Evolutionary conservation across 78 protist species (phyloP).

Genomic region (Chrysochromulina tobinii): DNA sequence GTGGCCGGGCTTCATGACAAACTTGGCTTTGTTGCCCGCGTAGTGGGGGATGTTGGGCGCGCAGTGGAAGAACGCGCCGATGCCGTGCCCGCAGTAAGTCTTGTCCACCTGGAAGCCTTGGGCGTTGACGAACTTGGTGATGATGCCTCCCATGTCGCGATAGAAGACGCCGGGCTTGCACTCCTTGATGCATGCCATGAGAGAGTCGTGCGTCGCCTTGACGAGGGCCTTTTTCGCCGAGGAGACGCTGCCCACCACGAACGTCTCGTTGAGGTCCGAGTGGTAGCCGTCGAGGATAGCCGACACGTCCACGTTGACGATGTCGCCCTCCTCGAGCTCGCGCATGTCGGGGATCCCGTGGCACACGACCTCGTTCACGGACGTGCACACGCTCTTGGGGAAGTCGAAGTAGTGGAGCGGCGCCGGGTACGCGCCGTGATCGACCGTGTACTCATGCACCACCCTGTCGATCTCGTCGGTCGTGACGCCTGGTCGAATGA

Average conservation of each 20-base stretch:
- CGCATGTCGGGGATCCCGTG: conserved; percentile 96
- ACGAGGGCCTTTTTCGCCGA: conserved; percentile 50
- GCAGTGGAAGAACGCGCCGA: conserved; percentile 29
- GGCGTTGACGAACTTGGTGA: conserved; percentile 68
- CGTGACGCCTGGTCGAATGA: conserved; percentile 81
- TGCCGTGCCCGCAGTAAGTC: conserved; percentile 92
- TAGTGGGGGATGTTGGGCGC: conserved; percentile 16
- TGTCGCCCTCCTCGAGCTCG: conserved; percentile 87
- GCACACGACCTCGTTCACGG: conserved; percentile 91
- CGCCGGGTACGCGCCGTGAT: conserved; percentile 87
- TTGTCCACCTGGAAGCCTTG: conserved; percentile 64
- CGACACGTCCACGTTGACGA: conserved; percentile 89
- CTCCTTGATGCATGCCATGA: conserved; percentile 7
- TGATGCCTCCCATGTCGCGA: conserved; percentile 83
- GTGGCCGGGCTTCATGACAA: conserved; percentile 86
- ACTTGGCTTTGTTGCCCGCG: background rate
- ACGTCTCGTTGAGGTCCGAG: conserved; percentile 85
- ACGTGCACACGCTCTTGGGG: conserved; percentile 91
- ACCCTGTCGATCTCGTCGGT: conserved; percentile 85
- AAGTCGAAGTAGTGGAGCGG: conserved; percentile 87
- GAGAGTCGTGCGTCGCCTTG: conserved; percentile 38
- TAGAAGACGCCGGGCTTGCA: conserved; percentile 70
- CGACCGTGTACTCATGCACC: conserved; percentile 81
- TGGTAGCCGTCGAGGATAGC: conserved; percentile 62
- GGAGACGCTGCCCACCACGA: conserved; percentile 74